A percentile compares a stretch with the other conserved stretches of the same genome.
These are phyloP conservation scores for Vachellia collinsii DNA, from an alignment of 306 rosid species.

Conservation along the genomic window DNA sequence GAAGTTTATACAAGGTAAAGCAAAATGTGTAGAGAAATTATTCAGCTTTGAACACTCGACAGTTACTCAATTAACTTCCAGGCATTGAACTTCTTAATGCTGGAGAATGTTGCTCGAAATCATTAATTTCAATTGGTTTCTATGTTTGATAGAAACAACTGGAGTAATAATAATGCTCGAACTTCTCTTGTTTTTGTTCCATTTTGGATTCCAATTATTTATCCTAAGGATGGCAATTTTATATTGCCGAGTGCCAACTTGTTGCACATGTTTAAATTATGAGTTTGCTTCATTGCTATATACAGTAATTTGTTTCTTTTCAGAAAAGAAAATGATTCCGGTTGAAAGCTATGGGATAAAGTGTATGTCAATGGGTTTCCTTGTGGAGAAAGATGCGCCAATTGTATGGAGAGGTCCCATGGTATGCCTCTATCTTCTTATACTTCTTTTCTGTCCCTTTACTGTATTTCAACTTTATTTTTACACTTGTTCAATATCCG, in stretches of 20 bases:
- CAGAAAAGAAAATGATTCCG: slow-evolving; percentile 95
- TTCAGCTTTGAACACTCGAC: slow-evolving; percentile 1
- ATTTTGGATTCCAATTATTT: slow-evolving; percentile 2
- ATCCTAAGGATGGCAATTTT: background rate
- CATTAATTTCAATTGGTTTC: slow-evolving; percentile 21
- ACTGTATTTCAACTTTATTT: background rate
- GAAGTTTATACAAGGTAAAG: slow-evolving; percentile 10
- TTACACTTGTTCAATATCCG: slow-evolving; percentile 4
- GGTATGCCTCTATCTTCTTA: slow-evolving; percentile 57
- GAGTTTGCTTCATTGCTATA: slow-evolving; percentile 28
- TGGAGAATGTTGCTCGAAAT: slow-evolving; percentile 1
- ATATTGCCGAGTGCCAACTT: background rate
- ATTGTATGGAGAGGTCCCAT: slow-evolving; percentile 99
- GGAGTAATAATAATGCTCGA: slow-evolving; percentile 5
- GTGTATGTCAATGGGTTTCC: slow-evolving; percentile 97
- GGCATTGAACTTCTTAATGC: slow-evolving; percentile 9
- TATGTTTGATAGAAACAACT: slow-evolving; percentile 8
- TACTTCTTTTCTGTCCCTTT: slow-evolving; percentile 8
- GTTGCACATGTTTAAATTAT: background rate
- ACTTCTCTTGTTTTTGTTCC: slow-evolving; percentile 9
- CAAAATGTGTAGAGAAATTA: background rate
- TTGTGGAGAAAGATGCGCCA: slow-evolving; percentile 88
- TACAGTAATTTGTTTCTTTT: slow-evolving; percentile 36
- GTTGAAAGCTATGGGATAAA: slow-evolving; percentile 85
- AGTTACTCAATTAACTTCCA: slow-evolving; percentile 7